Percentiles rank a stretch among this genome's conserved stretches.
Evolutionary conservation across 768 basidiomycete genomes (phyloP).

Genomic region (Tephrocybe sp.): DNA sequence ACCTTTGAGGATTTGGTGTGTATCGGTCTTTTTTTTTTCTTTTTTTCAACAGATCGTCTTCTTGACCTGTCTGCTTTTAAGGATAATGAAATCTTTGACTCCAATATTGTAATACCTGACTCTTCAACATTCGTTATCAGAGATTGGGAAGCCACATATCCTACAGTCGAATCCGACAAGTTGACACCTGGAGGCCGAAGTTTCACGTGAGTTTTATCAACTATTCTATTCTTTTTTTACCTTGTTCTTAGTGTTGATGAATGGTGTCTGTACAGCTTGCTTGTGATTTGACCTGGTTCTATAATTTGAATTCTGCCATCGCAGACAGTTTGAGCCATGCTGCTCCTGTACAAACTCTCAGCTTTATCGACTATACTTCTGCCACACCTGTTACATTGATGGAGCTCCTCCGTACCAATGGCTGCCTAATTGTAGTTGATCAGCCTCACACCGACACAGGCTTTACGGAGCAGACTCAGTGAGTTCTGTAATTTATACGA

Average conservation of each 20-base stretch:
- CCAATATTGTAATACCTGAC: no score
- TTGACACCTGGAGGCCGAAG: no score
- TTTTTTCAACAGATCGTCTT: no score
- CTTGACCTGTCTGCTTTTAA: no score
- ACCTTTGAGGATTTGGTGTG: no score
- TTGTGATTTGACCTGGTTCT: background rate
- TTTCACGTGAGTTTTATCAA: no score
- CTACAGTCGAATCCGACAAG: no score
- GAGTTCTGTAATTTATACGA: background rate
- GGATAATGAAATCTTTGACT: no score
- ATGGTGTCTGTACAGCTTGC: background rate
- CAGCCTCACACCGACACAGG: background rate
- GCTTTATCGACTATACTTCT: background rate
- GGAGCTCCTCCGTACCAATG: background rate
- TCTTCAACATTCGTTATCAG: no score
- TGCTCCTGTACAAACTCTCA: background rate
- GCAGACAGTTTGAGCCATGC: background rate
- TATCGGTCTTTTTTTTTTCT: no score
- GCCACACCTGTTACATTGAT: background rate
- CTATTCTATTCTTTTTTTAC: no score
- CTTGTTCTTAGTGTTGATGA: background rate
- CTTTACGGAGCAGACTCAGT: background rate
- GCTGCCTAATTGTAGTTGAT: background rate
- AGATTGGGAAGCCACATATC: no score
- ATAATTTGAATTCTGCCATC: background rate